phyloP scores from a whole-genome alignment of 345 rosid genomes.

The Crucihimalaya himalaica region DNA sequence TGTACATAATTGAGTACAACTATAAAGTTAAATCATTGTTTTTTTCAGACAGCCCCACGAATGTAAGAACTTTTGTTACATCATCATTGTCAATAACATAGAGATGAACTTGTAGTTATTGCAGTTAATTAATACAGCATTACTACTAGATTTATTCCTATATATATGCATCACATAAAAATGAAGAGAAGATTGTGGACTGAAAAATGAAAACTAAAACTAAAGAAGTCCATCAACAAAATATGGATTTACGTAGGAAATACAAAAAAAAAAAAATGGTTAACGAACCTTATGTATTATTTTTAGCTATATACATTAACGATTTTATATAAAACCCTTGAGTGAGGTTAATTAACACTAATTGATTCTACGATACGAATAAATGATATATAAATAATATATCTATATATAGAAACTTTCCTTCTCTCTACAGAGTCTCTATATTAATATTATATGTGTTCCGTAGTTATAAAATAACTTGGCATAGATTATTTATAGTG shows the following conservation, averaged over 20 bases:
- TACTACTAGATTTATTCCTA: background rate
- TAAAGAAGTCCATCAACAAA: background rate
- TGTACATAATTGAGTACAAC: constrained; percentile 8
- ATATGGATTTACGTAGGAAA: background rate
- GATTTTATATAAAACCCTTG: background rate
- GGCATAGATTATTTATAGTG: background rate
- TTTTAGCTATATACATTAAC: background rate
- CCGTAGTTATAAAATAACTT: background rate
- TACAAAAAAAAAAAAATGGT: no score
- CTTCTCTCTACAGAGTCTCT: background rate
- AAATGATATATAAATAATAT: background rate
- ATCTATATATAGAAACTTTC: background rate
- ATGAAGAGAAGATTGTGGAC: background rate
- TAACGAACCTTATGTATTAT: background rate
- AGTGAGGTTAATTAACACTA: background rate
- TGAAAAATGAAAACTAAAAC: background rate
- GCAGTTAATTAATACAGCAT: background rate
- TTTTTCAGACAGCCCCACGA: background rate
- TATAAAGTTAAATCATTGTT: constrained; percentile 1
- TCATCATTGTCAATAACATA: constrained; percentile 13
- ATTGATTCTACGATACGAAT: background rate
- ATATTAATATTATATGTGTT: background rate
- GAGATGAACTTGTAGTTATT: background rate
- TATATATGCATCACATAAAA: background rate
- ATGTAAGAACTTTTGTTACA: constrained; percentile 15